Evolutionary conservation across 768 basidiomycete genomes (phyloP).

Genomic region (Ephemerocybe angulata): DNA sequence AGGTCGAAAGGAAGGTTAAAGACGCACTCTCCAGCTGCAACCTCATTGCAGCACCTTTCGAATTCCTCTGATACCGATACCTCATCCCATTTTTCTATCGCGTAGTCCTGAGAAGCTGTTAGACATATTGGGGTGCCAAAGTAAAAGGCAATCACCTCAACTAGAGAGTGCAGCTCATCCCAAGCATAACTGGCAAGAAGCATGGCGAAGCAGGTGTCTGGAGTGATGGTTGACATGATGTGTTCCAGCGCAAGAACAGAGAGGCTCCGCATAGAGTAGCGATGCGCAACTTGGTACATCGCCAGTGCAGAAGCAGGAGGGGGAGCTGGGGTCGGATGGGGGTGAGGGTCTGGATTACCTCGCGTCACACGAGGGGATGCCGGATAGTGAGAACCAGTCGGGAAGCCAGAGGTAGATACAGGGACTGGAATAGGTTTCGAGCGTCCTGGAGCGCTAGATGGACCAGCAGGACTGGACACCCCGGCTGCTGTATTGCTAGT

Average conservation of each 20-base stretch:
- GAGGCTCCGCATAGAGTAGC: conserved; percentile 65
- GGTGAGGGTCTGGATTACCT: conserved; percentile 59
- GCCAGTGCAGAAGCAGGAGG: conserved; percentile 68
- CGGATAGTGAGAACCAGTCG: conserved; percentile 41
- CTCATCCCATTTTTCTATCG: conserved; percentile 74
- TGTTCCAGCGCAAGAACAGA: conserved; percentile 68
- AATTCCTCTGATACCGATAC: conserved; percentile 62
- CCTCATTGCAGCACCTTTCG: conserved; percentile 66
- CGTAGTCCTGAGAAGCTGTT: conserved; percentile 50
- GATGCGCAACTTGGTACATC: conserved; percentile 74
- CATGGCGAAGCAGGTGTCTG: conserved; percentile 62
- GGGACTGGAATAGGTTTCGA: conserved; percentile 43
- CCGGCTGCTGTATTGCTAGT: conserved; percentile 19
- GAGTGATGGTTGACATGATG: conserved; percentile 66
- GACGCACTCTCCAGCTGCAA: conserved; percentile 70
- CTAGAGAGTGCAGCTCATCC: conserved; percentile 58
- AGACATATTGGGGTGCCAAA: no score
- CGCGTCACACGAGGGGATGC: conserved; percentile 45
- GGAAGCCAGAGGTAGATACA: conserved; percentile 28
- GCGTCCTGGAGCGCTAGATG: conserved; percentile 26
- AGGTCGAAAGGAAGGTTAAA: conserved; percentile 1
- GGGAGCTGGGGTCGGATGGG: conserved; percentile 62
- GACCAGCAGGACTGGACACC: conserved; percentile 5
- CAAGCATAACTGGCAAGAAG: conserved; percentile 65
- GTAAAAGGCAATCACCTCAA: conserved; percentile 50